Conservation (phyloP, 2,329 filamentous ascomycete genomes). For the Aureobasidium sp. region DNA sequence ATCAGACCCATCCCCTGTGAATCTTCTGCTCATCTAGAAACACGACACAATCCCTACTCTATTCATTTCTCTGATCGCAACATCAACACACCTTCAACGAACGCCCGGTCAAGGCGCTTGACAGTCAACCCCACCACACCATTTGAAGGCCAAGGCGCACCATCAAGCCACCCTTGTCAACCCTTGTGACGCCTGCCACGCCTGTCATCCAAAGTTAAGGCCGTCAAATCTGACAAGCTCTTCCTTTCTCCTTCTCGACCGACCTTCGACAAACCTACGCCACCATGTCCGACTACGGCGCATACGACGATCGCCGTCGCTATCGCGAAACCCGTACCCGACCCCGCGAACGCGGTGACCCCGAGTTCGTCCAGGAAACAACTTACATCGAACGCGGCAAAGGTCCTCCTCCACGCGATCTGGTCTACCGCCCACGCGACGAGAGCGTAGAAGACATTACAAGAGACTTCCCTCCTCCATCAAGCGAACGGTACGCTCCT, state of each 20-base stretch:
- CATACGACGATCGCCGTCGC: slow-evolving; percentile 43
- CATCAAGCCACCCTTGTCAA: background rate
- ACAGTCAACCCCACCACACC: slow-evolving; percentile 9
- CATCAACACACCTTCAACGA: background rate
- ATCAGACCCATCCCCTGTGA: background rate
- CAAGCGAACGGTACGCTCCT: slow-evolving; percentile 23
- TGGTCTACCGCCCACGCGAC: slow-evolving; percentile 54
- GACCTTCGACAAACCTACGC: background rate
- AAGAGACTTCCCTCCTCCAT: slow-evolving; percentile 75
- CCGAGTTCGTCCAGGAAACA: slow-evolving; percentile 45
- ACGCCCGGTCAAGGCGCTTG: background rate
- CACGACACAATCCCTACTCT: background rate
- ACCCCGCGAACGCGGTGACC: slow-evolving; percentile 42
- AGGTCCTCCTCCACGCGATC: slow-evolving; percentile 38
- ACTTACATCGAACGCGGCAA: slow-evolving; percentile 44
- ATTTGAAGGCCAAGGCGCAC: background rate
- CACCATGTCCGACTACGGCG: slow-evolving; percentile 44
- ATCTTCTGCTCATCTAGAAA: background rate
- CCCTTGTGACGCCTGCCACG: slow-evolving; percentile 8
- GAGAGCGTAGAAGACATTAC: slow-evolving; percentile 81
- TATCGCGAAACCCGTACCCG: slow-evolving; percentile 35
- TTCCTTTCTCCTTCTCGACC: slow-evolving; percentile 9
- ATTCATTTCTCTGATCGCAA: background rate
- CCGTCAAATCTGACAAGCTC: background rate
- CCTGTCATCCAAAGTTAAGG: background rate